phyloP scores from a whole-genome alignment of 257 asterid genomes.

The Solanum tacnaense region DNA sequence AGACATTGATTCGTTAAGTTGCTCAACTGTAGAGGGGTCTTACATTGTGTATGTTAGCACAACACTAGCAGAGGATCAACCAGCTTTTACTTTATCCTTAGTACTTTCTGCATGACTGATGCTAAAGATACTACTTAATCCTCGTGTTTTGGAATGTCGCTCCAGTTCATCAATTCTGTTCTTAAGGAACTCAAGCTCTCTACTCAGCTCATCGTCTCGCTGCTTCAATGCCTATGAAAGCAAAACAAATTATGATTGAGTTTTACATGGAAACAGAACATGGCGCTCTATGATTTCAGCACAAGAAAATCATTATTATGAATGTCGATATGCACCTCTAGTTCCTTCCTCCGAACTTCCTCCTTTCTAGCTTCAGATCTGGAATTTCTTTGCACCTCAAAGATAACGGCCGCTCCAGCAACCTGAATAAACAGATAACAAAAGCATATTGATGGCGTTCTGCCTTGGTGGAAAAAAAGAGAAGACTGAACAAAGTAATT shows the following conservation, averaged over 20 bases:
- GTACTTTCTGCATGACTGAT: slow-evolving; percentile 16
- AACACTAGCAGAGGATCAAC: not conserved
- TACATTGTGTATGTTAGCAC: not conserved
- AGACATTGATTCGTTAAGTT: not conserved
- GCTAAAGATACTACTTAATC: slow-evolving; percentile 30
- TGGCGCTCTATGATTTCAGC: not conserved
- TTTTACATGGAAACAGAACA: not conserved
- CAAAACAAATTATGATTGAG: not conserved
- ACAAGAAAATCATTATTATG: not conserved
- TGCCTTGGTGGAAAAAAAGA: not conserved
- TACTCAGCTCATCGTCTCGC: slow-evolving; percentile 47
- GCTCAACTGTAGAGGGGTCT: not conserved
- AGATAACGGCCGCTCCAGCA: slow-evolving; percentile 56
- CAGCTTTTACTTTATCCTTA: slow-evolving; percentile 2
- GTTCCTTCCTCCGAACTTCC: slow-evolving; percentile 48
- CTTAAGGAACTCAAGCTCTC: slow-evolving; percentile 52
- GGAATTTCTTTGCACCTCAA: slow-evolving; percentile 79
- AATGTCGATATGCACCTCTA: slow-evolving; percentile 38
- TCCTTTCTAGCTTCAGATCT: slow-evolving; percentile 88
- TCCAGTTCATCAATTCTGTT: slow-evolving; percentile 36
- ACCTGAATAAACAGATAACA: slow-evolving; percentile 33
- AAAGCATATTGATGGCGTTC: not conserved
- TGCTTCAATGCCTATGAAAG: slow-evolving; percentile 34
- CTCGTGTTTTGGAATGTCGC: slow-evolving; percentile 31
- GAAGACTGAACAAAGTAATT: not conserved